These are phyloP conservation scores for Austropuccinia psidii DNA, from an alignment of 1,284 basidiomycete species.

Conservation along the genomic window DNA sequence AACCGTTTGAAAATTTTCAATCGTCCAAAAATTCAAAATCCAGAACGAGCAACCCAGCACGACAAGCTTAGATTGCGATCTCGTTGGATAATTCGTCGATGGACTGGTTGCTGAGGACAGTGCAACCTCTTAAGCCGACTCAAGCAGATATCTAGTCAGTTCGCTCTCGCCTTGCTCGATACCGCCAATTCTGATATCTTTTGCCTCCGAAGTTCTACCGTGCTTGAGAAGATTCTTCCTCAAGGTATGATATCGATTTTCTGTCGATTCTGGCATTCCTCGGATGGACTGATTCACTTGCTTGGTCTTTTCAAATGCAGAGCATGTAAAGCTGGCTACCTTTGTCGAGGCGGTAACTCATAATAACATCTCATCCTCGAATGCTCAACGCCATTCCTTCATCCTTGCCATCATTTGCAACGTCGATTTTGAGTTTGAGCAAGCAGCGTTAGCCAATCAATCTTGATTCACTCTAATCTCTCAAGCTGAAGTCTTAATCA, in stretches of 20 bases:
- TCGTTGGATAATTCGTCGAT: background rate
- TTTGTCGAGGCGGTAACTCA: slow-evolving; percentile 18
- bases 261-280: background rate
- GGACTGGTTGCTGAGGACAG: slow-evolving; percentile 33
- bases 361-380: background rate
- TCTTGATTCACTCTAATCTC: background rate
- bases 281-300: background rate
- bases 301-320: background rate
- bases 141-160: slow-evolving; percentile 25
- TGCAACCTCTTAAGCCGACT: slow-evolving; percentile 12
- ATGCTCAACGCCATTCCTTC: background rate
- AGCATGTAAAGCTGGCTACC: slow-evolving; percentile 29
- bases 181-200: background rate
- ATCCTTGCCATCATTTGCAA: slow-evolving; percentile 24
- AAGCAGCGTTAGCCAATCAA: slow-evolving; percentile 3
- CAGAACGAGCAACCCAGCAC: too few species aligned
- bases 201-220: slow-evolving; percentile 14
- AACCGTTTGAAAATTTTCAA: too few species aligned
- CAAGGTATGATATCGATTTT: background rate
- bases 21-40: too few species aligned
- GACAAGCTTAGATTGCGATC: background rate
- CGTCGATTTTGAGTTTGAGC: slow-evolving; percentile 24
- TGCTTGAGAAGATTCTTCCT: slow-evolving; percentile 27
- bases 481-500: background rate
- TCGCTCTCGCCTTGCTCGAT: background rate